These are phyloP conservation scores for Aphanomyces cochlioides DNA, from an alignment of 352 stramenopile genomes.

Conservation along the genomic window DNA sequence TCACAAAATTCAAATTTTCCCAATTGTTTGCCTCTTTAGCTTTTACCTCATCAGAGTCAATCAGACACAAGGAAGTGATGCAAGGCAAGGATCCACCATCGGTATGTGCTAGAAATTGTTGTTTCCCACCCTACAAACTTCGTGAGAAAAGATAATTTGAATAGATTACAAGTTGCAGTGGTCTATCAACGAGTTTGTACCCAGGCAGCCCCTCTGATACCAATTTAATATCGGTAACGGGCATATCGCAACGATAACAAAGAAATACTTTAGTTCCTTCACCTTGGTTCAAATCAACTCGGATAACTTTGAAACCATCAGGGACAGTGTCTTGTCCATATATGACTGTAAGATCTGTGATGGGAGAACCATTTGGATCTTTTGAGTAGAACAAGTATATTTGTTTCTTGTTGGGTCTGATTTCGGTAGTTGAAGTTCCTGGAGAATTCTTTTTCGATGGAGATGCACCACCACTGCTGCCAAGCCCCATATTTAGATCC, in stretches of 20 bases:
- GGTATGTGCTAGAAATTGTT: constrained; percentile 80
- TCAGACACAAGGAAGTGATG: constrained; percentile 70
- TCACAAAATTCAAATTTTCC: constrained; percentile 56
- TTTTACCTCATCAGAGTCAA: constrained; percentile 44
- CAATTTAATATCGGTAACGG: constrained; percentile 82
- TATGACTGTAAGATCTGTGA: constrained; percentile 78
- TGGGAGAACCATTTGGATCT: constrained; percentile 71
- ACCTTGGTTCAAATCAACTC: constrained; percentile 82
- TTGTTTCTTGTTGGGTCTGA: constrained; percentile 61
- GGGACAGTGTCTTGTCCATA: constrained; percentile 77
- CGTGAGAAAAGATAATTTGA: constrained; percentile 4
- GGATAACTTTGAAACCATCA: constrained; percentile 83
- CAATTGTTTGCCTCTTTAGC: constrained; percentile 54
- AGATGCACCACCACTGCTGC: not conserved
- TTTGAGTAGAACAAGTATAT: constrained; percentile 78
- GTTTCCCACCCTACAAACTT: constrained; percentile 43
- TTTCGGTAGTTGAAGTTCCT: not conserved
- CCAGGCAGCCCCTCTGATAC: constrained; percentile 77
- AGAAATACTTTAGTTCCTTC: constrained; percentile 79
- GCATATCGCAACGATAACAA: constrained; percentile 86
- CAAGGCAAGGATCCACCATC: constrained; percentile 77
- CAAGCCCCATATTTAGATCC: constrained; percentile 73
- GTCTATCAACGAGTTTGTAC: constrained; percentile 77
- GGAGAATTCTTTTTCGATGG: not conserved
- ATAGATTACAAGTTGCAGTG: constrained; percentile 46